Evolutionary conservation across 768 basidiomycete species (phyloP).

Genomic region (Xerocomus spinulosus): DNA sequence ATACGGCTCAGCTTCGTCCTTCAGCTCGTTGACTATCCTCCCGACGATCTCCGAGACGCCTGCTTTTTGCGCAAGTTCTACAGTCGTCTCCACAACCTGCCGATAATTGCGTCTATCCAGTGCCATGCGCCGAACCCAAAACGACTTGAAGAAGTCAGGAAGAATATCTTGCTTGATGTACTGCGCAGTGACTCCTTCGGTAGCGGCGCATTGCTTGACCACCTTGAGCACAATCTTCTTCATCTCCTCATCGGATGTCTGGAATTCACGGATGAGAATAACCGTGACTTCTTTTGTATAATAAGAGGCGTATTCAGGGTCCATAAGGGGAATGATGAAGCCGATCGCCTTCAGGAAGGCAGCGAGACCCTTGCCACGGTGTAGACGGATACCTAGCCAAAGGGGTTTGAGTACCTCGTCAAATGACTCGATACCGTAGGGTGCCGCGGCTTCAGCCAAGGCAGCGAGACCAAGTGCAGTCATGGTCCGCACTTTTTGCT

Average conservation of each 20-base stretch:
- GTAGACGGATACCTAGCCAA: constrained; percentile 74
- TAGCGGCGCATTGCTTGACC: constrained; percentile 97
- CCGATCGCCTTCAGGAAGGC: constrained; percentile 91
- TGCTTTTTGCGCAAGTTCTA: constrained; percentile 95
- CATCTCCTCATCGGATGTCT: constrained; percentile 99
- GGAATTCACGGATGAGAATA: constrained; percentile 97
- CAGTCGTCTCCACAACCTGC: constrained; percentile 97
- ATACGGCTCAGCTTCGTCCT: constrained; percentile 67
- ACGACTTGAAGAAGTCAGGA: constrained; percentile 98
- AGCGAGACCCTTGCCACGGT: constrained; percentile 74
- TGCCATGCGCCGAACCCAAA: constrained; percentile 99
- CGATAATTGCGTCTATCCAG: constrained; percentile 93
- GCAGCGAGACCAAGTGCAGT: constrained; percentile 79
- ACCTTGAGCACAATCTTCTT: constrained; percentile 99
- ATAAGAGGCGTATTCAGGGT: constrained; percentile 98
- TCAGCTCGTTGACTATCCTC: constrained; percentile 61
- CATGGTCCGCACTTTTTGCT: constrained; percentile 79
- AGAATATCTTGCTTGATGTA: constrained; percentile 98
- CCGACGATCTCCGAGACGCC: constrained; percentile 97
- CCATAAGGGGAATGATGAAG: constrained; percentile 99
- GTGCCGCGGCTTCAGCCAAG: constrained; percentile 93
- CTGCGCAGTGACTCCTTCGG: constrained; percentile 92
- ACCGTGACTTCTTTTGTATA: constrained; percentile 98
- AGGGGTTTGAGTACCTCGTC: constrained; percentile 87
- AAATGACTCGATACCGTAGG: constrained; percentile 99